Percentiles rank a stretch among this genome's conserved stretches.
Evolutionary conservation across 768 basidiomycete genomes (phyloP).

Genomic region (Hygrocybe punicea): DNA sequence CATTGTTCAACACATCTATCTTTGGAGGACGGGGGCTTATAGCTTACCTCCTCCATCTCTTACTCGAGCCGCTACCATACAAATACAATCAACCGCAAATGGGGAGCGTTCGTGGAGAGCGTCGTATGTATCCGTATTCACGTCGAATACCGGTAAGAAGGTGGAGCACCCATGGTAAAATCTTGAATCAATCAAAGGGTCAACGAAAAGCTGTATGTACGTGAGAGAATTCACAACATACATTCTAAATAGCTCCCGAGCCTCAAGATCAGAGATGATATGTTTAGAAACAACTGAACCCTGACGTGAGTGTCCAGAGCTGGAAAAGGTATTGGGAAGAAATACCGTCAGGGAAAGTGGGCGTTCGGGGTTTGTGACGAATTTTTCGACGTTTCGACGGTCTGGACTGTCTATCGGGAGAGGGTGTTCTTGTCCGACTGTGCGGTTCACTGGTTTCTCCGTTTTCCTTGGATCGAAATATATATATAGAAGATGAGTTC

Average conservation of each 20-base stretch:
- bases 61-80: conserved; percentile 89
- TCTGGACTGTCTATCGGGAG: conserved; percentile 65
- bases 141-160: conserved; percentile 86
- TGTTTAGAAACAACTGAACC: conserved; percentile 75
- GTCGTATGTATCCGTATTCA: conserved; percentile 78
- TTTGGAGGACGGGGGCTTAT: neutral
- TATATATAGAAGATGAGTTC: conserved; percentile 9
- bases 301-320: neutral
- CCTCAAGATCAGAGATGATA: conserved; percentile 77
- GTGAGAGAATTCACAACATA: conserved; percentile 35
- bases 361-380: conserved; percentile 55
- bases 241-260: conserved; percentile 83
- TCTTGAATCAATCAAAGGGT: conserved; percentile 39
- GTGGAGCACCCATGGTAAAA: conserved; percentile 93
- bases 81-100: conserved; percentile 88
- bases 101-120: conserved; percentile 84
- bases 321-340: conserved; percentile 6
- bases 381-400: conserved; percentile 72
- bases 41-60: conserved; percentile 81
- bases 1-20: conserved; percentile 9
- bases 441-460: conserved; percentile 74
- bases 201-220: conserved; percentile 6
- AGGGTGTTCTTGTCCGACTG: conserved; percentile 70
- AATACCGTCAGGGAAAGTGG: conserved; percentile 76
- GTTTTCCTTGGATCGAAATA: conserved; percentile 53